Percentiles rank a stretch among this genome's conserved stretches.
Conservation (phyloP, 495 filamentous ascomycete species). For the Jackrogersella minutella region DNA sequence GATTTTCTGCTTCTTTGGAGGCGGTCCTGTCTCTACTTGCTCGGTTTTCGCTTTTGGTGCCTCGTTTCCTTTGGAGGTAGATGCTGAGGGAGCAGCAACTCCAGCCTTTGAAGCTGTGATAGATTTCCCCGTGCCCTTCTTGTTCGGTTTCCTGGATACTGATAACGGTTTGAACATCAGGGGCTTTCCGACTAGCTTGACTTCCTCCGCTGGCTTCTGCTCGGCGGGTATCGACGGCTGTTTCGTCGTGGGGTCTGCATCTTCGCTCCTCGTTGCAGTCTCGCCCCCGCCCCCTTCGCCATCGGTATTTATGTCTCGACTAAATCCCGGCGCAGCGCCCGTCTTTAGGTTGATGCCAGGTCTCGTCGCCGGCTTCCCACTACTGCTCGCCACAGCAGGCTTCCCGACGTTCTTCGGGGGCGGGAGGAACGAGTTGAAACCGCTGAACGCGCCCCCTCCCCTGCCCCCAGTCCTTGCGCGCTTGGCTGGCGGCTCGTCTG, state of each 20-base stretch:
- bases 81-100: slow-evolving; percentile 7
- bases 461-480: slow-evolving; percentile 61
- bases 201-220: slow-evolving; percentile 61
- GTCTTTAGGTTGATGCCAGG: slow-evolving; percentile 78
- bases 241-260: slow-evolving; percentile 35
- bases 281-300: slow-evolving; percentile 34
- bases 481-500: slow-evolving; percentile 72
- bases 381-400: slow-evolving; percentile 44
- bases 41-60: slow-evolving; percentile 22
- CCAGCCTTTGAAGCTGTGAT: background rate
- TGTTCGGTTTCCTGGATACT: slow-evolving; percentile 72
- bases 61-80: slow-evolving; percentile 10
- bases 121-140: slow-evolving; percentile 61
- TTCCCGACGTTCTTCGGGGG: slow-evolving; percentile 72
- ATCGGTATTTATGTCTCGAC: slow-evolving; percentile 58
- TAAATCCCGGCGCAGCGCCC: slow-evolving; percentile 78
- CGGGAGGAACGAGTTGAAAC: slow-evolving; percentile 87
- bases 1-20: slow-evolving; percentile 49
- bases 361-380: slow-evolving; percentile 46
- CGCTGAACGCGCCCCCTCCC: slow-evolving; percentile 65
- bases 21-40: slow-evolving; percentile 21
- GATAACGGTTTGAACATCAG: slow-evolving; percentile 90
- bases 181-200: slow-evolving; percentile 76
- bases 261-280: slow-evolving; percentile 11
- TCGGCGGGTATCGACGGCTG: slow-evolving; percentile 55